Evolutionary conservation across 192 early-diverging fungal genomes (phyloP), one percentile per base, ranked within the genome.

Genomic region (Coemansia furcata): DNA sequence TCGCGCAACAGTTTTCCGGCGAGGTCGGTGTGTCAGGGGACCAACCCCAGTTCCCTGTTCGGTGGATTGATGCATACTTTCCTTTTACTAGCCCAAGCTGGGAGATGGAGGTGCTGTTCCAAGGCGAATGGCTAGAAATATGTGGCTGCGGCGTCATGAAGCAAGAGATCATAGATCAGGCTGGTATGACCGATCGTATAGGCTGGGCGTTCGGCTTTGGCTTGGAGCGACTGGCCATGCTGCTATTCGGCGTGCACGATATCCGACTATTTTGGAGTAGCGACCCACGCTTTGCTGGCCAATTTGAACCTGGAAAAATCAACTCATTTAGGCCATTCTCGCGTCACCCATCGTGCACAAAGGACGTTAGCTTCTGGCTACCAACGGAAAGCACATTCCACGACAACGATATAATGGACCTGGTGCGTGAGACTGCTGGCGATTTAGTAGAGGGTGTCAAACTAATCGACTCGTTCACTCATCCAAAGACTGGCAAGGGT

Each of bases 161-260:
- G 58, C 97, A 99, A 77, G 66, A 80, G 37, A 91, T 99, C 49
- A 61, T 99, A 64, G 82, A 91, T 67, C 79, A 80, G 5, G 84
- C 89, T 7, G 90, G 88, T 23, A 83, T 87, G 52, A 26, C 86
- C 1, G 88, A 94, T 54, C 88, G 89, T 44, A 82, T 99, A 62
- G 97, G 94, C 26, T 99, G 97, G 97, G 97, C 97, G 21, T 97
- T 97, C 79, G 97, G 97, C n/a, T 85, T 97, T 65, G 97, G 97
- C 11, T 85, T 99, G 19, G 97, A 99, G 76, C 82, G 97, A 9
- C 85, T 99, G 58, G 94, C 97, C 0, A 94, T 99, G 94, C 92
- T 97, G 8, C 82, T 99, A 64, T 99, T 95, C 84, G 89, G 87
- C 64, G 93, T 99, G 30, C 93, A 94, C 0, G 97, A 99, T 69